Percentiles rank a stretch among this genome's conserved stretches.
Evolutionary conservation across 768 basidiomycete species (phyloP).

Genomic region (Neoboletus brunneissimus): DNA sequence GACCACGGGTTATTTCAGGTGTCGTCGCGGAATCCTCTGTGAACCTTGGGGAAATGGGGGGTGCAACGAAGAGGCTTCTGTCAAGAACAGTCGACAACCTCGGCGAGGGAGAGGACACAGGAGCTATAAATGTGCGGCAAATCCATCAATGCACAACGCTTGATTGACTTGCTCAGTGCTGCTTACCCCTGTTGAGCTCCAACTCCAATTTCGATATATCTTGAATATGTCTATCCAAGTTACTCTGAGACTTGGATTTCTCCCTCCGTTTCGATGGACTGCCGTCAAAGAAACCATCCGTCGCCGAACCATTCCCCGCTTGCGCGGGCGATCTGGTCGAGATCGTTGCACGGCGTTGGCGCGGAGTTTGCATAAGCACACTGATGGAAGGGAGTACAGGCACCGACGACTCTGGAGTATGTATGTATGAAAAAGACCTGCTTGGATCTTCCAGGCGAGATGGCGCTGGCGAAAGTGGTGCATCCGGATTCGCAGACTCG

Average conservation of each 20-base stretch:
- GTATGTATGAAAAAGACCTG: constrained; percentile 23
- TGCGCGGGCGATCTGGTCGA: constrained; percentile 59
- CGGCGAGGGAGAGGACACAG: constrained; percentile 41
- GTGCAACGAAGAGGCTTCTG: constrained; percentile 63
- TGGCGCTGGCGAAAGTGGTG: constrained; percentile 23
- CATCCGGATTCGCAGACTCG: constrained; percentile 24
- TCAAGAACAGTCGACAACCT: constrained; percentile 67
- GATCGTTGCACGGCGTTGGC: constrained; percentile 59
- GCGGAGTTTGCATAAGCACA: constrained; percentile 33
- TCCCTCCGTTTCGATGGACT: constrained; percentile 65
- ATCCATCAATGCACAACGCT: constrained; percentile 2
- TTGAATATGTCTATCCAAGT: constrained; percentile 64
- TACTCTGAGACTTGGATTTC: constrained; percentile 64
- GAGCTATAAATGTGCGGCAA: constrained; percentile 22
- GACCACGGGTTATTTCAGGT: constrained; percentile 12
- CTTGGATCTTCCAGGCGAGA: constrained; percentile 14
- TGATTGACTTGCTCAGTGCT: neutral
- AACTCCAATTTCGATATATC: constrained; percentile 63
- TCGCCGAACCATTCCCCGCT: constrained; percentile 19
- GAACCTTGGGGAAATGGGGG: constrained; percentile 38
- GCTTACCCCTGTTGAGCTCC: constrained; percentile 62
- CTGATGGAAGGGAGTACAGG: constrained; percentile 19
- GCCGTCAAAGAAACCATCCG: constrained; percentile 36
- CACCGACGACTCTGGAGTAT: constrained; percentile 19
- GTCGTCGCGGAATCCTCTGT: constrained; percentile 37